These are phyloP conservation scores for Cercospora nicotianae DNA, from an alignment of 2,329 filamentous ascomycete genomes.

Conservation along the genomic window DNA sequence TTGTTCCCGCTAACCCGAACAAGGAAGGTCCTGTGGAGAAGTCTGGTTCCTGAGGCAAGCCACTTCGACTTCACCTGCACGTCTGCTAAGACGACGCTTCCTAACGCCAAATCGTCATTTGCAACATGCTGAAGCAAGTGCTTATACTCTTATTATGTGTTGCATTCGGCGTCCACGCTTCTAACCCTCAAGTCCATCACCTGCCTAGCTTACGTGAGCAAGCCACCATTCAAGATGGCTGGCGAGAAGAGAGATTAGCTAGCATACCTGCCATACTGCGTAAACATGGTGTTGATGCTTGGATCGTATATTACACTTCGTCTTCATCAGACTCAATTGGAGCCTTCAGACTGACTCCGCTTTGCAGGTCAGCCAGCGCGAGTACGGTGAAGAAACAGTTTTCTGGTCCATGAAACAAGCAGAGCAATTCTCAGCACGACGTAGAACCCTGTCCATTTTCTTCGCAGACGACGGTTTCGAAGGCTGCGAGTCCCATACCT, in stretches of 20 bases:
- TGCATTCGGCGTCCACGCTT: not conserved
- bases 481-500: slow-evolving; percentile 16
- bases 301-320: slow-evolving; percentile 21
- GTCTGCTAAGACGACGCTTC: not conserved
- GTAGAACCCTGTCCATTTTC: slow-evolving; percentile 25
- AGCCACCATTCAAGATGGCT: slow-evolving; percentile 24
- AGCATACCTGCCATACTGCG: slow-evolving; percentile 22
- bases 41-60: not conserved
- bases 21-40: not conserved
- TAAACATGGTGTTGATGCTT: slow-evolving; percentile 26
- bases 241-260: slow-evolving; percentile 24
- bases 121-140: not conserved
- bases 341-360: not conserved
- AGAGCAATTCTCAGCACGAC: slow-evolving; percentile 25
- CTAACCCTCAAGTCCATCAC: slow-evolving; percentile 6
- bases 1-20: not conserved
- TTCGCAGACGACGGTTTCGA: slow-evolving; percentile 15
- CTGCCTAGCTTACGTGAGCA: slow-evolving; percentile 25
- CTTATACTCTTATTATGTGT: not conserved
- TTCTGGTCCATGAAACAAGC: slow-evolving; percentile 31
- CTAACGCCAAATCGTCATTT: not conserved
- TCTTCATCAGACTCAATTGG: not conserved
- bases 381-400: slow-evolving; percentile 28
- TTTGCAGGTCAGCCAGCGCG: slow-evolving; percentile 24
- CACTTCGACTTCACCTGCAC: not conserved